Conservation (phyloP, 495 filamentous ascomycete genomes). For the Geopyxis carbonaria region DNA sequence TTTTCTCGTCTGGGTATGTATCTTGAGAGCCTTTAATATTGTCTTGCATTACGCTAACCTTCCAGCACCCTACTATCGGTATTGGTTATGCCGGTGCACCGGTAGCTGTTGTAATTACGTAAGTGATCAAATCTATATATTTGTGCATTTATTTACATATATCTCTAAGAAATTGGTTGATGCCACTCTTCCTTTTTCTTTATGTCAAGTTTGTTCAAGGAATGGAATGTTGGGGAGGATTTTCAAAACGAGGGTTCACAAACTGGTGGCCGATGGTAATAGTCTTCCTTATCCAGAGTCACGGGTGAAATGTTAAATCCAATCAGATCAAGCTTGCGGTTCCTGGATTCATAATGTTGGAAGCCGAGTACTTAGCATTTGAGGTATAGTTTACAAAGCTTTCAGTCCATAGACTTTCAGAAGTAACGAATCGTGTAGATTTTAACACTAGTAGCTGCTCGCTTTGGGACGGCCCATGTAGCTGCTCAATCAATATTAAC, state of each 20-base stretch:
- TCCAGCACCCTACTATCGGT: conserved; percentile 37
- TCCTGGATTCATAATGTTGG: conserved; percentile 78
- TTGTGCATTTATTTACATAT: neutral
- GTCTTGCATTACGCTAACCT: neutral
- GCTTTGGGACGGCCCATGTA: conserved; percentile 50
- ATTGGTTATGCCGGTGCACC: conserved; percentile 76
- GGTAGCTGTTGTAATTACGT: conserved; percentile 59
- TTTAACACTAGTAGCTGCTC: conserved; percentile 52
- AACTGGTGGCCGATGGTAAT: conserved; percentile 45
- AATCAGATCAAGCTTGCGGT: conserved; percentile 60
- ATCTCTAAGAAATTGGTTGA: conserved; percentile 42
- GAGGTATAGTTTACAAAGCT: conserved; percentile 35
- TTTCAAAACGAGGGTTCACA: conserved; percentile 46
- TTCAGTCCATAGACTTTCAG: too few relatives aligned
- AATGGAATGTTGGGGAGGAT: conserved; percentile 72
- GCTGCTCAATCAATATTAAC: conserved; percentile 45
- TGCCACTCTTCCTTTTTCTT: conserved; percentile 54
- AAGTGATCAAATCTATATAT: neutral
- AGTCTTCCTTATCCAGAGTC: neutral
- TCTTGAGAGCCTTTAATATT: neutral
- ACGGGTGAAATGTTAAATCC: too few relatives aligned
- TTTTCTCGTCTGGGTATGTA: conserved; percentile 46
- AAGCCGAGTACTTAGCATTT: conserved; percentile 77
- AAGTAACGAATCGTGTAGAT: too few relatives aligned
- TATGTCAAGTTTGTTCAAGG: conserved; percentile 64